Percentiles rank a stretch among this genome's conserved stretches.
Conservation (phyloP, 2,329 filamentous ascomycete genomes). For the Emergomyces pasteurianus region DNA sequence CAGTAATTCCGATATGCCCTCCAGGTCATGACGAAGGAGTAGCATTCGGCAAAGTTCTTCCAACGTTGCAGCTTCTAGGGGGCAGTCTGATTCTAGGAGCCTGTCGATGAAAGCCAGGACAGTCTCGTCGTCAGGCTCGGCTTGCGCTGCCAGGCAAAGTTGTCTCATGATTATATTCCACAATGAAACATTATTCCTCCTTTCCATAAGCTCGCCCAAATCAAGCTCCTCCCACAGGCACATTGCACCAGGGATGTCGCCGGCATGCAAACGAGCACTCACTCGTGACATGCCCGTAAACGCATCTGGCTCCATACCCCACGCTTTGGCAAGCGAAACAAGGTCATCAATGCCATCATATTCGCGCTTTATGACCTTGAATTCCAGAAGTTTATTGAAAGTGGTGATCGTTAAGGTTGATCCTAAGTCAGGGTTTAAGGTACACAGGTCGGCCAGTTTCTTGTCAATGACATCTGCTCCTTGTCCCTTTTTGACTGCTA, state of each 20-base stretch:
- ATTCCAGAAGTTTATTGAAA: constrained; percentile 64
- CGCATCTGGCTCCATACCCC: constrained; percentile 54
- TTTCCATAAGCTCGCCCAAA: constrained; percentile 41
- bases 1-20: constrained; percentile 71
- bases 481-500: constrained; percentile 61
- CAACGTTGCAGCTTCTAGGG: constrained; percentile 62
- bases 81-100: constrained; percentile 56
- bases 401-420: constrained; percentile 53
- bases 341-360: constrained; percentile 63
- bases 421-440: constrained; percentile 31
- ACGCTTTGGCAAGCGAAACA: constrained; percentile 52
- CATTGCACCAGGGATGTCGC: constrained; percentile 52
- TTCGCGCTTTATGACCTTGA: constrained; percentile 58
- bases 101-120: constrained; percentile 63
- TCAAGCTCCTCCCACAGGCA: constrained; percentile 44
- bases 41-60: constrained; percentile 62
- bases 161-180: constrained; percentile 53
- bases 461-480: constrained; percentile 59
- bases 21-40: constrained; percentile 61
- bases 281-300: constrained; percentile 64
- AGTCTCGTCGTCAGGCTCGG: constrained; percentile 56
- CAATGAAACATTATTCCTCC: constrained; percentile 50
- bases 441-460: constrained; percentile 59
- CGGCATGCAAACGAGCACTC: constrained; percentile 59
- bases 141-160: constrained; percentile 48